Percentiles rank a stretch among this genome's conserved stretches.
phyloP scores from a whole-genome alignment of 805 yeast species.

The Ogataea dorogensis region DNA sequence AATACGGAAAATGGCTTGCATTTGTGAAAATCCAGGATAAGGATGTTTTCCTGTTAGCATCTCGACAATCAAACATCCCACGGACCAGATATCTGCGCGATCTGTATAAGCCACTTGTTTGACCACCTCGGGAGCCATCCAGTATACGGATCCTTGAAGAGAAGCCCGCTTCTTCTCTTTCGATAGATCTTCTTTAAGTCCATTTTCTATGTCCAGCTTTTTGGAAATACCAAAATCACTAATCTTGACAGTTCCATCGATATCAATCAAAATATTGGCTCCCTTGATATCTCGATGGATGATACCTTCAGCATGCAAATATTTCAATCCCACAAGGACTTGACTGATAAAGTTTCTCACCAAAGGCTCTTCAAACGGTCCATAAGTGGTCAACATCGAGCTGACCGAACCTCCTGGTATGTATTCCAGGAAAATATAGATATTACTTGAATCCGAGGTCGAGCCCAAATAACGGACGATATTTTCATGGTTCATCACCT shows the following conservation, averaged over 20 bases:
- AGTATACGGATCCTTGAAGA: constrained; percentile 89
- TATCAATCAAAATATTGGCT: constrained; percentile 59
- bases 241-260: constrained; percentile 59
- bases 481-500: constrained; percentile 83
- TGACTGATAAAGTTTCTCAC: constrained; percentile 55
- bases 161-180: constrained; percentile 67
- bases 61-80: constrained; percentile 90
- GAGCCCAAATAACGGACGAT: constrained; percentile 93
- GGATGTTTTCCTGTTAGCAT: constrained; percentile 97
- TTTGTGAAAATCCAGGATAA: constrained; percentile 89
- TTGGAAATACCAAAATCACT: constrained; percentile 68
- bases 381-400: constrained; percentile 55
- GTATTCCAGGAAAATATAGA: constrained; percentile 71
- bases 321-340: constrained; percentile 53
- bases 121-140: constrained; percentile 99
- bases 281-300: constrained; percentile 67
- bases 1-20: constrained; percentile 95
- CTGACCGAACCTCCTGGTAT: constrained; percentile 50
- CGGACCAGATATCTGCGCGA: constrained; percentile 96
- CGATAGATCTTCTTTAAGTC: constrained; percentile 38
- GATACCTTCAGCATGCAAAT: constrained; percentile 55
- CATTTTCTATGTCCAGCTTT: constrained; percentile 37
- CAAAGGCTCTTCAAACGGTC: constrained; percentile 61
- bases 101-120: constrained; percentile 88
- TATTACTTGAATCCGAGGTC: constrained; percentile 62